Evolutionary conservation across 2,329 filamentous ascomycete genomes (phyloP), one percentile per base, ranked within the genome.

Genomic region (Paraconiothyrium sp.): DNA sequence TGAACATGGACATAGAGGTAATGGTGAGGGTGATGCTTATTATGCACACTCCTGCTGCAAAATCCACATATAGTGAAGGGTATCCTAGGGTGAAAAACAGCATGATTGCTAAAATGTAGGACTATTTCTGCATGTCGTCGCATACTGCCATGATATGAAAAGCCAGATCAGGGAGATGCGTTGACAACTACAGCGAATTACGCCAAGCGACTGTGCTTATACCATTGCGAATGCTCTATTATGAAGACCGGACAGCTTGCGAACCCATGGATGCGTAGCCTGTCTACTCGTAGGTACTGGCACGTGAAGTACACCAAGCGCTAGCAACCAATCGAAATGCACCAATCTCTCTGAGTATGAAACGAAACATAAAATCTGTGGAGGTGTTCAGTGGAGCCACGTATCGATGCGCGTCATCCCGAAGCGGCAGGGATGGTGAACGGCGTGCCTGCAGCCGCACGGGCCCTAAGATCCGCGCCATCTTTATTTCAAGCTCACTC

Each of bases 401-500:
- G 11, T 14, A 10, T 41, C 35, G 39, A 57, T 61, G 61, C 59
- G 58, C 65, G 67, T 69, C 69, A 69, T 71, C 54, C 60, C 60
- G 52, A 64, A 54, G 27, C 35, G 62, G 61, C 65, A 65, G 49
- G 61, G 60, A 62, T 62, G 52, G 22, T 57, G 57, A 54, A 55
- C 3, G 46, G 11, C 32, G 37, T 43, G 54, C 48, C 30, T 51
- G 14, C 30, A 39, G 39, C 50, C 43, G 67, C 69, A 69, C 68
- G 44, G 69, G 46, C 69, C 64, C 27, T 30, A n/a, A 16, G 43
- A 41, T 43, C 49, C 37, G 54, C 63, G 63, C 66, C 60, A 66
- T 62, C 63, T 64, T 71, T 71, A 67, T 69, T 66, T 60, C 57
- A 54, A 71, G 63, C 66, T 75, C 70, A 74, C 70, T 68, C 67